Evolutionary conservation across 1,284 basidiomycete genomes (phyloP).

Genomic region (Testicularia cyperi): DNA sequence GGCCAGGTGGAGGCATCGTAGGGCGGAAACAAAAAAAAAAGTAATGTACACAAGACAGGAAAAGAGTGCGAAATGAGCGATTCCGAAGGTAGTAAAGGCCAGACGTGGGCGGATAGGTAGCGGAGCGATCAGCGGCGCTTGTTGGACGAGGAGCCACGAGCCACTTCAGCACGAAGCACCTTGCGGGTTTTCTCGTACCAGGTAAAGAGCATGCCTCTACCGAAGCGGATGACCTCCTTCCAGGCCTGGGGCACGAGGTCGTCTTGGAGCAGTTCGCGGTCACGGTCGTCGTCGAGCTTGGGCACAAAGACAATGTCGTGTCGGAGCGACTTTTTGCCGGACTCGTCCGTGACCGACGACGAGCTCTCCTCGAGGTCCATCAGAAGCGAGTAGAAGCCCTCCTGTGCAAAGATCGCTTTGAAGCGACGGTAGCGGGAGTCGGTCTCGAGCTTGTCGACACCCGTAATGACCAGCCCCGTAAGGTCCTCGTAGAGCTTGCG

Average conservation of each 20-base stretch:
- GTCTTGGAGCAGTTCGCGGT: slow-evolving; percentile 19
- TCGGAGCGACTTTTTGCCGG: slow-evolving; percentile 7
- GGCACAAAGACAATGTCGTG: slow-evolving; percentile 55
- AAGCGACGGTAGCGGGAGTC: slow-evolving; percentile 21
- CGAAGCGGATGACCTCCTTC: slow-evolving; percentile 29
- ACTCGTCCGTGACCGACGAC: not conserved
- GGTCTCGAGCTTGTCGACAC: slow-evolving; percentile 30
- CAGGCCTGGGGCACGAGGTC: slow-evolving; percentile 22
- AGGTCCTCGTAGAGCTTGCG: slow-evolving; percentile 58
- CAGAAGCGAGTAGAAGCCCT: slow-evolving; percentile 50
- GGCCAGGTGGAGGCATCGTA: no score
- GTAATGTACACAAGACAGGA: no score
- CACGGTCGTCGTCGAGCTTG: slow-evolving; percentile 47
- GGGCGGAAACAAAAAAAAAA: no score
- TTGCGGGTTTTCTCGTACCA: slow-evolving; percentile 38
- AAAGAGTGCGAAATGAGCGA: no score
- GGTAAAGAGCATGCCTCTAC: slow-evolving; percentile 24
- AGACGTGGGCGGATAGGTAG: no score
- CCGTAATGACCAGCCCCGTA: slow-evolving; percentile 51
- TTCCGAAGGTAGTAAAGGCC: no score
- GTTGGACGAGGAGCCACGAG: no score
- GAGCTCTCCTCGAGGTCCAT: slow-evolving; percentile 52
- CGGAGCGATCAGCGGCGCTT: no score
- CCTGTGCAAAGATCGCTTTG: slow-evolving; percentile 48
- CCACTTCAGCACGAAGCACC: slow-evolving; percentile 18